These are phyloP conservation scores for Austroboletus novae-zelandiae DNA, from an alignment of 1,284 basidiomycete species.

Conservation along the genomic window DNA sequence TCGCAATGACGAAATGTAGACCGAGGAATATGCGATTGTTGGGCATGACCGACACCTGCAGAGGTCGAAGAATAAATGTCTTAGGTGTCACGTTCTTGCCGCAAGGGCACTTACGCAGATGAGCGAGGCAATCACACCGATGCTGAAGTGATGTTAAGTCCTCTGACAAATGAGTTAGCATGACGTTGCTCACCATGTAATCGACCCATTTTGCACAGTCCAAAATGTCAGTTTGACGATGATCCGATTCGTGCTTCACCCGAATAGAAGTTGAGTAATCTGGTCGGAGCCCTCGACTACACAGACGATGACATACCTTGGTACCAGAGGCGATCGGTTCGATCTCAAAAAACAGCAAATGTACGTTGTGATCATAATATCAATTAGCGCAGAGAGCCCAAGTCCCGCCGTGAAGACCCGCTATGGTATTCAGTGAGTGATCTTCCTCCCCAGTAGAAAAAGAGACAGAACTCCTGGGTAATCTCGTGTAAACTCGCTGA, in stretches of 20 bases:
- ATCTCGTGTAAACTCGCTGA: slow-evolving; percentile 9
- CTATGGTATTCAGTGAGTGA: slow-evolving; percentile 25
- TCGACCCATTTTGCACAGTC: slow-evolving; percentile 47
- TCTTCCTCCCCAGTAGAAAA: not conserved
- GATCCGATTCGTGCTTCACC: slow-evolving; percentile 40
- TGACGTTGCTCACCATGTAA: slow-evolving; percentile 39
- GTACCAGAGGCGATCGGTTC: slow-evolving; percentile 35
- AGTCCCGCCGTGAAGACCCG: slow-evolving; percentile 54
- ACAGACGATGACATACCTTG: slow-evolving; percentile 28
- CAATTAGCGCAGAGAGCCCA: slow-evolving; percentile 43
- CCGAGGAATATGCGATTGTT: slow-evolving; percentile 43
- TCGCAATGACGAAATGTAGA: slow-evolving; percentile 47
- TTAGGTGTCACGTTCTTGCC: not conserved
- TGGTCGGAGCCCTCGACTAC: too few relatives aligned
- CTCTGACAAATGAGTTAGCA: not conserved
- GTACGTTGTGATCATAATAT: slow-evolving; percentile 46
- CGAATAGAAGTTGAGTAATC: not conserved
- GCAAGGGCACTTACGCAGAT: slow-evolving; percentile 36
- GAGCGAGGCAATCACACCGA: slow-evolving; percentile 39
- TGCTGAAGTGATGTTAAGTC: slow-evolving; percentile 23
- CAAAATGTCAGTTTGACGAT: slow-evolving; percentile 48
- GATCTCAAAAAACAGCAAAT: slow-evolving; percentile 43
- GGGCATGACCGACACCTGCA: slow-evolving; percentile 43
- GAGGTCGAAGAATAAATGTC: not conserved
- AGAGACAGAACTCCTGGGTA: slow-evolving; percentile 11